These are phyloP conservation scores for Helotiales sp. DNA, from an alignment of 2,329 filamentous ascomycete genomes.

Conservation along the genomic window DNA sequence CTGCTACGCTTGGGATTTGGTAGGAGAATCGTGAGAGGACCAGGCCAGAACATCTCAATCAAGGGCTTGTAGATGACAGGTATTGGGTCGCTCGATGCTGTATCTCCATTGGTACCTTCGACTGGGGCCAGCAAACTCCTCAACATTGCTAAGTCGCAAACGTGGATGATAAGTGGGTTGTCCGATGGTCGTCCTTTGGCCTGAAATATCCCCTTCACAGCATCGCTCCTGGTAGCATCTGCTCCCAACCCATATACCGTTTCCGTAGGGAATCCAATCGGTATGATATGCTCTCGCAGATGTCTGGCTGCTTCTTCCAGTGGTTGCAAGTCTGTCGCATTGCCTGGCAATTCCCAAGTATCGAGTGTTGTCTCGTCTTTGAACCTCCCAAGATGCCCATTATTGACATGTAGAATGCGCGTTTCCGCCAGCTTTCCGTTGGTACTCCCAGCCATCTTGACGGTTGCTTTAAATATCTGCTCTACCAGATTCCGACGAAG, in stretches of 20 bases:
- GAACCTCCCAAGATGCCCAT: slow-evolving; percentile 35
- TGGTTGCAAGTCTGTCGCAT: slow-evolving; percentile 22
- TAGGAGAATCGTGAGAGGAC: slow-evolving; percentile 88
- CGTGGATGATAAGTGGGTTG: slow-evolving; percentile 93
- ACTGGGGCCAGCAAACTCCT: slow-evolving; percentile 32
- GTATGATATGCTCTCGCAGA: slow-evolving; percentile 47
- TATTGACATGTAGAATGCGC: slow-evolving; percentile 35
- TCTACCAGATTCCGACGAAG: slow-evolving; percentile 20
- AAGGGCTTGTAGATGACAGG: slow-evolving; percentile 68
- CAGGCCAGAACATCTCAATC: slow-evolving; percentile 89
- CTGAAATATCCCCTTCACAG: slow-evolving; percentile 89
- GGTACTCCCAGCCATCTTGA: slow-evolving; percentile 34
- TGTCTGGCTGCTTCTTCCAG: slow-evolving; percentile 39
- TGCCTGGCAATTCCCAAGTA: slow-evolving; percentile 36
- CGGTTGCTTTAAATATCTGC: slow-evolving; percentile 6
- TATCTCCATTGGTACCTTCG: slow-evolving; percentile 25
- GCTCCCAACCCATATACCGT: slow-evolving; percentile 98
- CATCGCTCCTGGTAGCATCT: slow-evolving; percentile 83
- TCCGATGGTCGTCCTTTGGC: slow-evolving; percentile 91
- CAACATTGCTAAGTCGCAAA: slow-evolving; percentile 68
- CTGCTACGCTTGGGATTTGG: slow-evolving; percentile 71
- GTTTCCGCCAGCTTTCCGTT: slow-evolving; percentile 29
- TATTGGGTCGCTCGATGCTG: slow-evolving; percentile 41
- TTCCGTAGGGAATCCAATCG: slow-evolving; percentile 95
- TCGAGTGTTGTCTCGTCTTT: slow-evolving; percentile 35